Evolutionary conservation across 2,329 filamentous ascomycete genomes (phyloP).

Genomic region (Colletotrichum godetiae): DNA sequence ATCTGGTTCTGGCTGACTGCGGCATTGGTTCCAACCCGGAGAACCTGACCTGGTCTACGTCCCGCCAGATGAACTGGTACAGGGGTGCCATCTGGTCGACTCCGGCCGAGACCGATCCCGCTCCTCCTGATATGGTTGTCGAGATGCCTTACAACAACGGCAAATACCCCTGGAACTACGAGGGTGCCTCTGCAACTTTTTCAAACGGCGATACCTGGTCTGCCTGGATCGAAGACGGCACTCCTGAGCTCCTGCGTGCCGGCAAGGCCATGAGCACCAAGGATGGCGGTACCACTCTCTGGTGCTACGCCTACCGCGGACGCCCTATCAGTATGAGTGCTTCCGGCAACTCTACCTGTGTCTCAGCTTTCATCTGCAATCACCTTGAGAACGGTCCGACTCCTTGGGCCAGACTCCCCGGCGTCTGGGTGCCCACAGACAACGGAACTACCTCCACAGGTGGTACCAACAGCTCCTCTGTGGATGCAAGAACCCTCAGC

Average conservation of each 20-base stretch:
- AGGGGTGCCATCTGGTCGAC: constrained; percentile 50
- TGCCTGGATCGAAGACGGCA: constrained; percentile 54
- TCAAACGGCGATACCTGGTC: constrained; percentile 54
- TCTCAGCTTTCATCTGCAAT: constrained; percentile 56
- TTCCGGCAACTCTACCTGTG: constrained; percentile 52
- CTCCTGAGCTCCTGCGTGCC: constrained; percentile 52
- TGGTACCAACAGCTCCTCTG: constrained; percentile 1
- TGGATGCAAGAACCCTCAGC: neutral
- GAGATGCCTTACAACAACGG: constrained; percentile 52
- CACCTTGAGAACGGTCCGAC: constrained; percentile 41
- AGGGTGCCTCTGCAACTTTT: constrained; percentile 51
- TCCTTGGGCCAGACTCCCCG: constrained; percentile 12
- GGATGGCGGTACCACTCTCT: constrained; percentile 51
- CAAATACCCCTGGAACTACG: constrained; percentile 51
- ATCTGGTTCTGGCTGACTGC: constrained; percentile 55
- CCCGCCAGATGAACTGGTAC: constrained; percentile 58
- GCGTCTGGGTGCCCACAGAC: neutral
- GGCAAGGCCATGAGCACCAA: constrained; percentile 53
- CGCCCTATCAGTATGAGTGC: constrained; percentile 51
- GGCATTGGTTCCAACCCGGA: constrained; percentile 55
- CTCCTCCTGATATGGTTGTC: constrained; percentile 51
- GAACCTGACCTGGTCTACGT: constrained; percentile 54
- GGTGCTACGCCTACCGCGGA: constrained; percentile 55
- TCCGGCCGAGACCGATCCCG: constrained; percentile 47
- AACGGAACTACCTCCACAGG: constrained; percentile 2